These are phyloP conservation scores for Russula virescens DNA, from an alignment of 768 basidiomycete genomes.

Conservation along the genomic window DNA sequence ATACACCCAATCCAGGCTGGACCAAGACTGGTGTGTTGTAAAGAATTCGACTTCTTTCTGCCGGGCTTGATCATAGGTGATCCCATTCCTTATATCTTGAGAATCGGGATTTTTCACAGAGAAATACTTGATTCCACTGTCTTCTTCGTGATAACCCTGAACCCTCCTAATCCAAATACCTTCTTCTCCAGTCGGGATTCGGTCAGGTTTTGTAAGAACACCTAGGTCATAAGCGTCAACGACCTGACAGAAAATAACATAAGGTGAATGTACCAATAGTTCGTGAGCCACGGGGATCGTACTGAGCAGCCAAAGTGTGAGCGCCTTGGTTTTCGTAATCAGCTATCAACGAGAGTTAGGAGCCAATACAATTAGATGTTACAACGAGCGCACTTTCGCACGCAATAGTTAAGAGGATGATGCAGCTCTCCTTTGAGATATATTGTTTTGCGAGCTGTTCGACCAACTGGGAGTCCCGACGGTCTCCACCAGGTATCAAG, in stretches of 20 bases:
- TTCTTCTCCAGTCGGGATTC: slow-evolving; percentile 14
- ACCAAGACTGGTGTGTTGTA: slow-evolving; percentile 9
- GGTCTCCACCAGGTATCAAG: slow-evolving; percentile 50
- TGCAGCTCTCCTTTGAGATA: slow-evolving; percentile 56
- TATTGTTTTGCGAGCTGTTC: slow-evolving; percentile 51
- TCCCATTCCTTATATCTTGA: slow-evolving; percentile 16
- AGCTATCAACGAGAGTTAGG: slow-evolving; percentile 36
- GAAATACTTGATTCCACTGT: slow-evolving; percentile 8
- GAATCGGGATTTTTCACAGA: slow-evolving; percentile 22
- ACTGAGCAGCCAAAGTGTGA: slow-evolving; percentile 50
- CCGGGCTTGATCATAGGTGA: slow-evolving; percentile 21
- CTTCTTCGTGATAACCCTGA: neutral
- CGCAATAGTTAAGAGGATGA: slow-evolving; percentile 55
- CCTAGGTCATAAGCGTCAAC: neutral
- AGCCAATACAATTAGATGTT: neutral
- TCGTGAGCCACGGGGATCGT: slow-evolving; percentile 57
- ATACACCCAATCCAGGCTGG: slow-evolving; percentile 11
- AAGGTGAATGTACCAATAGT: slow-evolving; percentile 52
- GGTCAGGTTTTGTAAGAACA: slow-evolving; percentile 16
- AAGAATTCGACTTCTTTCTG: slow-evolving; percentile 19
- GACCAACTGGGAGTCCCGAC: slow-evolving; percentile 56
- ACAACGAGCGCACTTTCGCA: slow-evolving; percentile 50
- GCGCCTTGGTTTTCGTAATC: slow-evolving; percentile 80
- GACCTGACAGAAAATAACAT: neutral
- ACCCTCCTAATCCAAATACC: slow-evolving; percentile 11